These are phyloP conservation scores for Xylariaceae sp. DNA, from an alignment of 2,329 filamentous ascomycete species.

Conservation along the genomic window DNA sequence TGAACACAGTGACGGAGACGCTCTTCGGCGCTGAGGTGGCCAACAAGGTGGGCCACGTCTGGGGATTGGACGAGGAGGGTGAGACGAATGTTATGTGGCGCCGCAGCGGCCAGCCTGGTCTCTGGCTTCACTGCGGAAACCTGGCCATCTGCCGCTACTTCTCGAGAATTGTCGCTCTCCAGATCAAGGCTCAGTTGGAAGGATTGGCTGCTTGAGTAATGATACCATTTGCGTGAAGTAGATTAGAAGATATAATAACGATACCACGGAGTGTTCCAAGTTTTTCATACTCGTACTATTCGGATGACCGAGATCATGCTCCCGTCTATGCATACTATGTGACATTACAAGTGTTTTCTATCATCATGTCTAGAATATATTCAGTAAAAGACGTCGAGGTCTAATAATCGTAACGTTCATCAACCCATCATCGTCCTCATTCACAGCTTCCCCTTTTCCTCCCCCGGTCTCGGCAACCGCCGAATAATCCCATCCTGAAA, in stretches of 20 bases:
- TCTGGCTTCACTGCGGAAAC: constrained; percentile 64
- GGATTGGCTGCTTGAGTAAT: constrained; percentile 19
- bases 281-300: too few relatives aligned
- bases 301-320: too few relatives aligned
- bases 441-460: constrained; percentile 4
- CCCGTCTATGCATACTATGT: too few relatives aligned
- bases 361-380: too few relatives aligned
- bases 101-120: constrained; percentile 55
- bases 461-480: background rate
- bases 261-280: too few relatives aligned
- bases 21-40: constrained; percentile 59
- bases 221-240: background rate
- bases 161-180: constrained; percentile 49
- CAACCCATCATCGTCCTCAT: background rate
- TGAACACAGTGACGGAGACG: constrained; percentile 56
- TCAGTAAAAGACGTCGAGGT: background rate
- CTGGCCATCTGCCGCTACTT: constrained; percentile 57
- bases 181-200: constrained; percentile 44
- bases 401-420: background rate
- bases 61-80: constrained; percentile 54
- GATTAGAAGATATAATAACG: background rate
- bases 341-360: too few relatives aligned
- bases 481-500: constrained; percentile 48
- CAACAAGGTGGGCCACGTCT: constrained; percentile 53
- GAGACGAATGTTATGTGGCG: constrained; percentile 56